Conservation (phyloP, 768 basidiomycete genomes). For the Mycena olivaceomarginata region DNA sequence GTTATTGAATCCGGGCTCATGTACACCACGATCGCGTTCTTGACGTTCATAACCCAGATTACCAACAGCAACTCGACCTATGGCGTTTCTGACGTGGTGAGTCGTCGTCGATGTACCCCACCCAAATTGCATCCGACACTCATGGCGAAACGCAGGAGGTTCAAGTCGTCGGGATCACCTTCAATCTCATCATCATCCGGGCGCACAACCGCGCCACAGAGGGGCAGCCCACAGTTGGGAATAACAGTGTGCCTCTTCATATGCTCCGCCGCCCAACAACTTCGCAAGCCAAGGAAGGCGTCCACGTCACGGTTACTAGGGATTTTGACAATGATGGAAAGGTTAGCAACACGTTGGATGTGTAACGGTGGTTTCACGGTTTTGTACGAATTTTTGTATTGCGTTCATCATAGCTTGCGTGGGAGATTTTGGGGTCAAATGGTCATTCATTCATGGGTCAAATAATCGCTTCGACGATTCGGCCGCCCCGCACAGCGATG, state of each 20-base stretch:
- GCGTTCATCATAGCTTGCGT: too few relatives aligned
- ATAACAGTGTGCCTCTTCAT: background rate
- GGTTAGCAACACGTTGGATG: background rate
- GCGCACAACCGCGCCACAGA: background rate
- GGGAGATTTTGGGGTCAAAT: too few relatives aligned
- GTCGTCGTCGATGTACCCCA: background rate
- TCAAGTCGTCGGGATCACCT: constrained; percentile 22
- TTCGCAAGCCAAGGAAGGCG: background rate
- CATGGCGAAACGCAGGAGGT: constrained; percentile 11
- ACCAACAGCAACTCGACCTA: constrained; percentile 13
- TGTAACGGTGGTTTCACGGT: too few relatives aligned
- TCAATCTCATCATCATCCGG: constrained; percentile 36
- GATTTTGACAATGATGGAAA: background rate
- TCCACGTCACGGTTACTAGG: background rate
- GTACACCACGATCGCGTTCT: constrained; percentile 15
- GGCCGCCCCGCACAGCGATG: too few relatives aligned
- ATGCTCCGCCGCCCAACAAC: background rate
- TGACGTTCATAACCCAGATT: constrained; percentile 17
- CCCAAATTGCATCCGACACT: background rate
- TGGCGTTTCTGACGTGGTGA: constrained; percentile 8
- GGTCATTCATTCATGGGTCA: too few relatives aligned
- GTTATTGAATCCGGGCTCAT: constrained; percentile 36
- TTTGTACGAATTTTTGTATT: too few relatives aligned
- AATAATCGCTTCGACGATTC: too few relatives aligned
- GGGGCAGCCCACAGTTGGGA: background rate